Percentiles rank a stretch among this genome's conserved stretches.
These are phyloP conservation scores for Pyrus hybrid DNA, from an alignment of 331 rosid species.

Conservation along the genomic window DNA sequence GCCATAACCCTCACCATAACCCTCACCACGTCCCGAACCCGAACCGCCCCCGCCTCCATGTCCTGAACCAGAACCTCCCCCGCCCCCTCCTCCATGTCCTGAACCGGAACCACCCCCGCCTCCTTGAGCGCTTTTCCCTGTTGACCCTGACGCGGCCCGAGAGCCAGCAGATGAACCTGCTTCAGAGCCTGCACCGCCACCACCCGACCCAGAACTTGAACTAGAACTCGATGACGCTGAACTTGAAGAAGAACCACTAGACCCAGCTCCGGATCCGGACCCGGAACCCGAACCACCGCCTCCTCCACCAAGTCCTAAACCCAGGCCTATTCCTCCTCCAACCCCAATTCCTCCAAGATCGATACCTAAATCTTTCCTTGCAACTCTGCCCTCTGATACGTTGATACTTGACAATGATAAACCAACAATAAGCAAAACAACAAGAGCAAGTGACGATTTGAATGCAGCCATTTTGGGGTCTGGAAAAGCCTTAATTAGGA, in stretches of 20 bases:
- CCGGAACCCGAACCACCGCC: slow-evolving; percentile 57
- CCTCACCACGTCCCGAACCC: not conserved
- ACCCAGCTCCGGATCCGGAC: slow-evolving; percentile 40
- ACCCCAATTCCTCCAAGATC: slow-evolving; percentile 74
- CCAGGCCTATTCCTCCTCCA: slow-evolving; percentile 58
- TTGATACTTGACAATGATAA: slow-evolving; percentile 18
- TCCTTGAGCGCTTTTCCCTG: slow-evolving; percentile 24
- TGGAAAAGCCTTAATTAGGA: not conserved
- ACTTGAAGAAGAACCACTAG: slow-evolving; percentile 39
- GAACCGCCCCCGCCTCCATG: not conserved
- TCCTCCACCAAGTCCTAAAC: slow-evolving; percentile 56
- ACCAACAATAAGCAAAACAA: slow-evolving; percentile 33
- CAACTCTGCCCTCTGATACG: slow-evolving; percentile 49
- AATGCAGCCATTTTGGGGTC: slow-evolving; percentile 26
- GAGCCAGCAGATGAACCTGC: slow-evolving; percentile 25
- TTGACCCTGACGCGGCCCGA: slow-evolving; percentile 48
- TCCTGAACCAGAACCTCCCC: slow-evolving; percentile 11
- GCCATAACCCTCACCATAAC: slow-evolving; percentile 7
- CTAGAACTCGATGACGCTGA: slow-evolving; percentile 53
- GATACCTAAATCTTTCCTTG: slow-evolving; percentile 62
- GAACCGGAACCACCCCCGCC: slow-evolving; percentile 9
- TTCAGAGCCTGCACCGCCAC: slow-evolving; percentile 20
- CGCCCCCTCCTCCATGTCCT: slow-evolving; percentile 33
- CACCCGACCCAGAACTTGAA: slow-evolving; percentile 22
- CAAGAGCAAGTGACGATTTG: slow-evolving; percentile 26